Evolutionary conservation across 371 early-diverging fungal genomes (phyloP).

Genomic region (Apophysomyces sp.): DNA sequence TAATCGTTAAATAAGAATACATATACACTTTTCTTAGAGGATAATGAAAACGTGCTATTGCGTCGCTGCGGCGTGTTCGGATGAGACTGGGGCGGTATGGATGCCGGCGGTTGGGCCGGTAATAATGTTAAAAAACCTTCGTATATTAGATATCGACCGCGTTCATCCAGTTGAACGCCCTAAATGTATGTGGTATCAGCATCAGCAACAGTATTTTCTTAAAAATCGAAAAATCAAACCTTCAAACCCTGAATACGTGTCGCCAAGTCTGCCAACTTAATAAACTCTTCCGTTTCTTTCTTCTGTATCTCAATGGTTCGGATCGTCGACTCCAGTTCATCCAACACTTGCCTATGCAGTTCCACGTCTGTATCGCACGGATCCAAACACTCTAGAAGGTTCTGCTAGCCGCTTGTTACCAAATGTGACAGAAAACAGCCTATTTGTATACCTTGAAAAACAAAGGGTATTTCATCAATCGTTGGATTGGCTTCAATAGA

Average conservation of each 20-base stretch:
- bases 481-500: constrained; percentile 40
- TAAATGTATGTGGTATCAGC: neutral
- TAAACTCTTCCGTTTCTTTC: constrained; percentile 24
- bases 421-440: too few relatives aligned
- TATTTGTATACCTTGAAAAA: constrained; percentile 46
- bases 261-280: constrained; percentile 28
- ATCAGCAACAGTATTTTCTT: neutral
- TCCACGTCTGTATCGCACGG: neutral
- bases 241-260: constrained; percentile 31
- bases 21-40: constrained; percentile 21
- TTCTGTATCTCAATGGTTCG: constrained; percentile 31
- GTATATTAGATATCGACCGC: constrained; percentile 27
- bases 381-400: neutral
- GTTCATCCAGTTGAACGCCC: constrained; percentile 18
- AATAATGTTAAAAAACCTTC: constrained; percentile 34
- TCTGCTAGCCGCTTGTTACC: neutral
- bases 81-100: neutral
- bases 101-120: constrained; percentile 9
- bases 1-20: constrained; percentile 44
- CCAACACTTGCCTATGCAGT: constrained; percentile 10
- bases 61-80: neutral
- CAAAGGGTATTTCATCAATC: constrained; percentile 45
- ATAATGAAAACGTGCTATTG: constrained; percentile 7
- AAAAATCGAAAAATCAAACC: neutral
- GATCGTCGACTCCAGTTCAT: constrained; percentile 26